These are phyloP conservation scores for Diplosphaera chodatii DNA, from an alignment of 139 green algal genomes.

Conservation along the genomic window DNA sequence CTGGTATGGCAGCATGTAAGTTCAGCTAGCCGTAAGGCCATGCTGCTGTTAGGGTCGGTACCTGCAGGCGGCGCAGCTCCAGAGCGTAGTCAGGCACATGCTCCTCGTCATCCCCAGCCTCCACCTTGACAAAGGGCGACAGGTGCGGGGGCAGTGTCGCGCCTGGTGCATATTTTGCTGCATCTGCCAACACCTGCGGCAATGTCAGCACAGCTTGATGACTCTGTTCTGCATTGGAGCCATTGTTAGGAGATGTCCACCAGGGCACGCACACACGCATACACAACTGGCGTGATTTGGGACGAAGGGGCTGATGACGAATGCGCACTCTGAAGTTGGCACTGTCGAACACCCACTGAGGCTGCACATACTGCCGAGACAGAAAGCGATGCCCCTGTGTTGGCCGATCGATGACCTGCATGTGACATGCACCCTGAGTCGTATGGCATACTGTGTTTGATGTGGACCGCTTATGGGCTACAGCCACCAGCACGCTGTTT, in stretches of 20 bases:
- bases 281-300: too few relatives aligned
- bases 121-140: conserved; percentile 82
- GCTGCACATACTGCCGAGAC: conserved; percentile 88
- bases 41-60: conserved; percentile 8
- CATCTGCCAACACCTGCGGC: conserved; percentile 43
- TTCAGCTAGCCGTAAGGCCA: too few relatives aligned
- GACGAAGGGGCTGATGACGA: not conserved
- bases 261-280: too few relatives aligned
- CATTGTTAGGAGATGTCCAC: too few relatives aligned
- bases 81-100: conserved; percentile 92
- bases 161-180: conserved; percentile 75
- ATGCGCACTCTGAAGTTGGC: conserved; percentile 69
- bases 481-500: too few relatives aligned
- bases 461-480: too few relatives aligned
- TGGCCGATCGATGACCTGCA: conserved; percentile 66
- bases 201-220: too few relatives aligned
- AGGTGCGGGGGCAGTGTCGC: conserved; percentile 85
- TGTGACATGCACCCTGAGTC: too few relatives aligned
- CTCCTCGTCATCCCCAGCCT: conserved; percentile 76
- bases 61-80: conserved; percentile 72
- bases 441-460: too few relatives aligned
- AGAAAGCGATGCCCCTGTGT: conserved; percentile 63
- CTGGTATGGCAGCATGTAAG: too few relatives aligned
- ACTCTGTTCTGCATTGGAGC: too few relatives aligned
- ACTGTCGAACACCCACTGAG: conserved; percentile 97